Evolutionary conservation across 257 asterid genomes (phyloP).

Genomic region (Orobanche coerulescens): DNA sequence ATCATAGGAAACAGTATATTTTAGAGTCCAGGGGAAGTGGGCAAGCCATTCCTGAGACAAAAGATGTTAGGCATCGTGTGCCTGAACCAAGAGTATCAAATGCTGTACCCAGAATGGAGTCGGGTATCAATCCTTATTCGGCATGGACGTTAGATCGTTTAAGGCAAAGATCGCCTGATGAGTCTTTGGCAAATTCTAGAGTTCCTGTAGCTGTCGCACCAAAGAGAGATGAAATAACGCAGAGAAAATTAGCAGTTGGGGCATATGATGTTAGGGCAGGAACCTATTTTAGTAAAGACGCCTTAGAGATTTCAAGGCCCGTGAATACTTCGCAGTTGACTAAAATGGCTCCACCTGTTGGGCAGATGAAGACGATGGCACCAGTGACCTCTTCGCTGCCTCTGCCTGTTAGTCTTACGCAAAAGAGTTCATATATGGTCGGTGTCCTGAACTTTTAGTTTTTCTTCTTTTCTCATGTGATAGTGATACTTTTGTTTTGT

Average conservation of each 20-base stretch:
- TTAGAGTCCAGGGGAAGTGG: constrained; percentile 32
- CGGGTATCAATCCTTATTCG: constrained; percentile 43
- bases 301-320: constrained; percentile 49
- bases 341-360: constrained; percentile 44
- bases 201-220: constrained; percentile 43
- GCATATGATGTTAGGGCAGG: constrained; percentile 42
- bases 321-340: constrained; percentile 35
- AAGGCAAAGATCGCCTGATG: constrained; percentile 69
- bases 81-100: constrained; percentile 43
- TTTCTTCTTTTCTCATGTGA: constrained; percentile 6
- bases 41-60: constrained; percentile 27
- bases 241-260: constrained; percentile 38
- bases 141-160: constrained; percentile 75
- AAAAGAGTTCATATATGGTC: constrained; percentile 55
- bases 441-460: constrained; percentile 19
- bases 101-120: constrained; percentile 34
- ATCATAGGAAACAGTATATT: constrained; percentile 31
- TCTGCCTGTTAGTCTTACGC: constrained; percentile 39
- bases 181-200: constrained; percentile 37
- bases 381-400: constrained; percentile 37
- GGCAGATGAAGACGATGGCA: constrained; percentile 37
- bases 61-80: constrained; percentile 36
- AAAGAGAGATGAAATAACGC: constrained; percentile 47
- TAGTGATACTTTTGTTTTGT: constrained; percentile 13
- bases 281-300: constrained; percentile 45